Percentiles rank a stretch among this genome's conserved stretches.
These are phyloP conservation scores for Pythium oligandrum DNA, from an alignment of 352 stramenopile species.

Conservation along the genomic window DNA sequence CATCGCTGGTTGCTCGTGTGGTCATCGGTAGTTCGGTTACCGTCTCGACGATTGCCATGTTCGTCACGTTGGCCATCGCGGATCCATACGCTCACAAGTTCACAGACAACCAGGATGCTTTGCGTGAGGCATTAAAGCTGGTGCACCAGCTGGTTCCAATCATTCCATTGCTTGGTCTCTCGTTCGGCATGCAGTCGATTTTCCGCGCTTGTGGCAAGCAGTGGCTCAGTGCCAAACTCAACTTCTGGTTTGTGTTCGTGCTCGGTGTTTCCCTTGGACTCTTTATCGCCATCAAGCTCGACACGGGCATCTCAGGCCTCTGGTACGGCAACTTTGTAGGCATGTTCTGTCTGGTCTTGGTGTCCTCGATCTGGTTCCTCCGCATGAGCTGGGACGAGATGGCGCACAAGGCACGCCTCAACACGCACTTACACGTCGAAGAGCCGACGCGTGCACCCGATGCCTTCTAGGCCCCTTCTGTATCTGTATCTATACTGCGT, in stretches of 20 bases:
- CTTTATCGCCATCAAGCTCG: constrained; percentile 37
- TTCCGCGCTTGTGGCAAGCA: constrained; percentile 56
- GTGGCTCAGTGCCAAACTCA: constrained; percentile 47
- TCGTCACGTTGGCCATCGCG: constrained; percentile 32
- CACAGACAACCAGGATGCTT: constrained; percentile 31
- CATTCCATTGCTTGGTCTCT: constrained; percentile 38
- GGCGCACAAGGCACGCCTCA: constrained; percentile 23
- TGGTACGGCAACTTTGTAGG: constrained; percentile 59
- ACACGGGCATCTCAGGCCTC: constrained; percentile 48
- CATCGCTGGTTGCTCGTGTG: constrained; percentile 36
- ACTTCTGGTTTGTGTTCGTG: constrained; percentile 50
- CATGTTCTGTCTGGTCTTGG: constrained; percentile 13
- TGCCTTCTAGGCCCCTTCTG: too few relatives aligned
- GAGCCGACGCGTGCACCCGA: too few relatives aligned
- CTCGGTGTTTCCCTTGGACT: constrained; percentile 47
- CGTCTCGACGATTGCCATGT: constrained; percentile 31
- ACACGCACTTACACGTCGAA: constrained; percentile 36
- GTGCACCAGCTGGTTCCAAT: constrained; percentile 36
- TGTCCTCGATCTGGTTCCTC: constrained; percentile 14
- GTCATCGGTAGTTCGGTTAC: constrained; percentile 31
- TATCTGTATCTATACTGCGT: not conserved
- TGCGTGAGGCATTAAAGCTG: constrained; percentile 28
- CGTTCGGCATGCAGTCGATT: constrained; percentile 39
- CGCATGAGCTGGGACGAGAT: constrained; percentile 25
- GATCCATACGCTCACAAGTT: constrained; percentile 37